Percentiles rank a stretch among this genome's conserved stretches.
Conservation (phyloP, 306 rosid species). For the Quercus agrifolia region DNA sequence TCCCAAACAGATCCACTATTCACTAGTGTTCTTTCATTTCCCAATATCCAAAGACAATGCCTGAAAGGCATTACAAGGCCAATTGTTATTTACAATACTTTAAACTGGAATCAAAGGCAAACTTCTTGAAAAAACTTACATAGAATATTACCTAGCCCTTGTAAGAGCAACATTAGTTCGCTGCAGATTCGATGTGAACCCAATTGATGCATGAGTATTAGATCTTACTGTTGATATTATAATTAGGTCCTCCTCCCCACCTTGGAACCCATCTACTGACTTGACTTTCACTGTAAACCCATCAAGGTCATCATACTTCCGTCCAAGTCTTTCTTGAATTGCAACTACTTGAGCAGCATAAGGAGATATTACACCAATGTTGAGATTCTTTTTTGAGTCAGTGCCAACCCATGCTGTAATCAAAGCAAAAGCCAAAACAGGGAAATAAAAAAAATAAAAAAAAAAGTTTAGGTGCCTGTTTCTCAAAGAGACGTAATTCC, state of each 20-base stretch:
- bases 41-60: constrained; percentile 79
- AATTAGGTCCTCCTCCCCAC: constrained; percentile 73
- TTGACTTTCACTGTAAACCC: constrained; percentile 67
- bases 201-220: constrained; percentile 29
- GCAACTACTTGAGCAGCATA: constrained; percentile 78
- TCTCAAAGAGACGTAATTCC: not conserved
- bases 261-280: constrained; percentile 78
- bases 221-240: constrained; percentile 77
- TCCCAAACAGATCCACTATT: constrained; percentile 55
- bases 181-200: constrained; percentile 48
- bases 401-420: constrained; percentile 46
- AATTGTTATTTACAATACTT: not conserved
- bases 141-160: constrained; percentile 61
- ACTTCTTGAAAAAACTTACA: not conserved
- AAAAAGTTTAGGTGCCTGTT: not conserved
- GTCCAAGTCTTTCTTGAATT: constrained; percentile 45
- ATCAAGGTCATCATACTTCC: constrained; percentile 28
- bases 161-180: constrained; percentile 84
- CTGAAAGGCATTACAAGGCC: constrained; percentile 28
- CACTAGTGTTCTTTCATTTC: constrained; percentile 48
- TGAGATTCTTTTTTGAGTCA: constrained; percentile 30
- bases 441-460: not conserved
- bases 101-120: not conserved
- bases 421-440: not conserved
- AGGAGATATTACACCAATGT: constrained; percentile 76